Evolutionary conservation across 192 early-diverging fungal genomes (phyloP).

Genomic region (Coemansia sp.): DNA sequence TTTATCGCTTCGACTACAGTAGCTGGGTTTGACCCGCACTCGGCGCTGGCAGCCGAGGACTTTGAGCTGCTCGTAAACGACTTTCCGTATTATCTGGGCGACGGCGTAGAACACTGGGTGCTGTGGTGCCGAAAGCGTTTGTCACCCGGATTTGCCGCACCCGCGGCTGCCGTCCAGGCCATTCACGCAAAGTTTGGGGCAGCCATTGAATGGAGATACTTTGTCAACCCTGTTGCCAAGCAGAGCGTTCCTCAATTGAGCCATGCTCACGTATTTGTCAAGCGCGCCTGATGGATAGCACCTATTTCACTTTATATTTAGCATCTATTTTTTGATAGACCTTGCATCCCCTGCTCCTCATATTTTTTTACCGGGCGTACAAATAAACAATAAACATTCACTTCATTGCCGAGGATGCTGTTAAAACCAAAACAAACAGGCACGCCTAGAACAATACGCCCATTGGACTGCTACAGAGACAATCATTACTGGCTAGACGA

Average conservation of each 20-base stretch:
- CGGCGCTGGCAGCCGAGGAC: conserved; percentile 14
- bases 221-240: conserved; percentile 44
- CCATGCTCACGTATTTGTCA: conserved; percentile 54
- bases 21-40: conserved; percentile 6
- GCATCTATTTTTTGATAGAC: background rate
- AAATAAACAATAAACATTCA: conserved; percentile 3
- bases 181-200: conserved; percentile 19
- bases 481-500: background rate
- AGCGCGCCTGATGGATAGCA: conserved; percentile 5
- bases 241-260: conserved; percentile 55
- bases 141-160: conserved; percentile 26
- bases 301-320: background rate
- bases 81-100: conserved; percentile 38
- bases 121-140: conserved; percentile 48
- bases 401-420: background rate
- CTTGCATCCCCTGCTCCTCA: conserved; percentile 10
- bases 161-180: conserved; percentile 24
- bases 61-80: conserved; percentile 42
- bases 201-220: conserved; percentile 37
- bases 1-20: conserved; percentile 18
- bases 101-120: conserved; percentile 53
- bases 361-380: background rate
- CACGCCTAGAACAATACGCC: background rate
- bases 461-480: background rate
- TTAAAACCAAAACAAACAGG: conserved; percentile 2